Evolutionary conservation across 257 asterid genomes (phyloP), one percentile per base, ranked within the genome.

Genomic region (Dorcoceras hygrometricum): DNA sequence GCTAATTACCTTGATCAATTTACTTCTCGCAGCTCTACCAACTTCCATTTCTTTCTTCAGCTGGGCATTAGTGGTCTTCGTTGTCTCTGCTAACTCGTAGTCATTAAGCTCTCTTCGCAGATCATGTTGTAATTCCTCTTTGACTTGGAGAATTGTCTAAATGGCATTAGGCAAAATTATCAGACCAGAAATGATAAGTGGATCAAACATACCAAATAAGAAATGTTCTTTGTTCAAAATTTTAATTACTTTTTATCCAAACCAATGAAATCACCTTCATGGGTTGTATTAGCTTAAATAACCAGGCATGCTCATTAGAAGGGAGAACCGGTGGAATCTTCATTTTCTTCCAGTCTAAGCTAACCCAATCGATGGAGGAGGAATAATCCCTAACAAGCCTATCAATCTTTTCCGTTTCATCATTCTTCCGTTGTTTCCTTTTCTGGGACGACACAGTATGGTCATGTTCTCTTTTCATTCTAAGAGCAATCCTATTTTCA

Each of bases 251-350:
- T 29, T 43, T 43, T 16, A 19, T 14, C 53, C 12, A 43, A 43
- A 43, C 65, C 55, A 69, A 43, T 66, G 60, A 39, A 32, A 71
- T 78, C 75, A 91, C 97, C 94, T 91, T 91, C 94, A 80, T 82
- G 24, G 94, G 96, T 74, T 91, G 91, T 91, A 91, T 86, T 77
- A 88, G 73, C 70, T 84, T 85, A 71, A 88, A 88, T 46, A 91
- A 80, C 95, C 95, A 84, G n/a, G 72, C 59, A 58, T 91, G 95
- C 84, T 86, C 96, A 3, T 89, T 76, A 46, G 93, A 83, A 66
- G 93, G 77, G 67, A 90, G 91, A 65, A 91, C 97, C 0, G 95
- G 91, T 6, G 96, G 96, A 22, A 91, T 91, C 84, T 85, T 91
- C 93, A 83, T 86, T 73, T 80, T 88, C 82, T 85, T 91, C 97